Conservation (phyloP, 805 yeast species). For the Schizosaccharomyces lindneri region DNA sequence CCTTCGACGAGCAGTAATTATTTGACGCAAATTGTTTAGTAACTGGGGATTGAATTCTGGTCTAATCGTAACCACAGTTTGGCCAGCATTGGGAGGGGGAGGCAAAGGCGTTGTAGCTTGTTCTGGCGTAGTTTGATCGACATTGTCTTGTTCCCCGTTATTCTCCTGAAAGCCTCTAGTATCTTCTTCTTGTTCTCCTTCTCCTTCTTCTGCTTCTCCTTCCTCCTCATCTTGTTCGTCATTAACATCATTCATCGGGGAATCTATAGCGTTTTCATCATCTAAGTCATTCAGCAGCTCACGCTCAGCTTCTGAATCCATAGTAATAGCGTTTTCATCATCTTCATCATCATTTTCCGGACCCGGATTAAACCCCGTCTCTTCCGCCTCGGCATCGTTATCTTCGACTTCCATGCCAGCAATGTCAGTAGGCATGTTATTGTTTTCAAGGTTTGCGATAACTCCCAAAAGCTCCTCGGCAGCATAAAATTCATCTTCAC, state of each 20-base stretch:
- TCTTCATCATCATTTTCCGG: neutral
- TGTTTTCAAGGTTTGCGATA: neutral
- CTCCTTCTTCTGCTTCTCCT: neutral
- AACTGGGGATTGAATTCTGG: neutral
- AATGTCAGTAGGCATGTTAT: neutral
- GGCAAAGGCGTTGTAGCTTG: neutral
- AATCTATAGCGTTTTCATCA: no score
- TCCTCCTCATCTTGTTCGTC: neutral
- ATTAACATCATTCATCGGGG: no score
- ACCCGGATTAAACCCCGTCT: neutral
- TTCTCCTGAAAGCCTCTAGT: neutral
- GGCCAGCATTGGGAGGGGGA: neutral
- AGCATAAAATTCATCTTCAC: neutral
- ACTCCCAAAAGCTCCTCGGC: neutral
- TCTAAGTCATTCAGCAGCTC: no score
- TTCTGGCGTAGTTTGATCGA: no score
- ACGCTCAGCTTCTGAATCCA: neutral
- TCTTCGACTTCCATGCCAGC: neutral
- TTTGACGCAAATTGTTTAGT: neutral
- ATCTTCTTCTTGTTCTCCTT: neutral
- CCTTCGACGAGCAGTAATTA: neutral
- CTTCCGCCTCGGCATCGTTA: neutral
- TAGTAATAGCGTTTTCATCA: neutral
- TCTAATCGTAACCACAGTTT: neutral
- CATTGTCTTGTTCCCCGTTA: neutral